Evolutionary conservation across 2,329 filamentous ascomycete species (phyloP).

Genomic region (Setomelanomma holmii): DNA sequence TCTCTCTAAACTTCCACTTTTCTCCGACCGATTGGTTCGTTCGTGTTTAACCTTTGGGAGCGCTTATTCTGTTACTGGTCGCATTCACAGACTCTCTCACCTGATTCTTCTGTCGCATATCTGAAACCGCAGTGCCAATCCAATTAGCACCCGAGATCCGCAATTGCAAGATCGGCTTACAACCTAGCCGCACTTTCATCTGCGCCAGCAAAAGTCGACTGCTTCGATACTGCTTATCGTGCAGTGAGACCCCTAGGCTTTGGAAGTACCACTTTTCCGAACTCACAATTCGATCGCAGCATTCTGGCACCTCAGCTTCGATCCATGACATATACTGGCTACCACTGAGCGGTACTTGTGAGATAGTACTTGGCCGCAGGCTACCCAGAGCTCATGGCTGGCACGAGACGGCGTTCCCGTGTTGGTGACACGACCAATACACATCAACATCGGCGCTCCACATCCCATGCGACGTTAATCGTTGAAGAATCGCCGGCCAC

Average conservation of each 20-base stretch:
- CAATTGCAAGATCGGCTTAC: conserved; percentile 2
- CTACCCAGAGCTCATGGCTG: conserved; percentile 25
- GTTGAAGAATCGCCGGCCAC: conserved; percentile 7
- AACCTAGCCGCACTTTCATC: conserved; percentile 1
- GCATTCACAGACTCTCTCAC: conserved; percentile 1
- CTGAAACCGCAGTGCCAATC: conserved; percentile 3
- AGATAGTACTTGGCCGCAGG: conserved; percentile 1
- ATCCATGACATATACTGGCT: not conserved
- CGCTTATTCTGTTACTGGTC: too few species aligned
- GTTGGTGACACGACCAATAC: conserved; percentile 22
- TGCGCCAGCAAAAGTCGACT: not conserved
- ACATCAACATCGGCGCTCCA: conserved; percentile 17
- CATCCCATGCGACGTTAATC: conserved; percentile 12
- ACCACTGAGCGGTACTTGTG: not conserved
- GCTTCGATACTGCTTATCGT: not conserved
- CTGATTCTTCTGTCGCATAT: conserved; percentile 18
- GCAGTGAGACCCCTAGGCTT: not conserved
- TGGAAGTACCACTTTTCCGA: not conserved
- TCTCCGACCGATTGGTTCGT: conserved; percentile 1
- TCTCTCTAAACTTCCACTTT: conserved; percentile 1
- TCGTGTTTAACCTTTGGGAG: not conserved
- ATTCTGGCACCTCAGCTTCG: not conserved
- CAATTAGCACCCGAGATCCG: not conserved
- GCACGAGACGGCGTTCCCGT: conserved; percentile 29
- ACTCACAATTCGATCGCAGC: not conserved